A percentile compares a stretch with the other conserved stretches of the same genome.
phyloP scores from a whole-genome alignment of 176 grass and related monocot species.

The Typha latifolia region DNA sequence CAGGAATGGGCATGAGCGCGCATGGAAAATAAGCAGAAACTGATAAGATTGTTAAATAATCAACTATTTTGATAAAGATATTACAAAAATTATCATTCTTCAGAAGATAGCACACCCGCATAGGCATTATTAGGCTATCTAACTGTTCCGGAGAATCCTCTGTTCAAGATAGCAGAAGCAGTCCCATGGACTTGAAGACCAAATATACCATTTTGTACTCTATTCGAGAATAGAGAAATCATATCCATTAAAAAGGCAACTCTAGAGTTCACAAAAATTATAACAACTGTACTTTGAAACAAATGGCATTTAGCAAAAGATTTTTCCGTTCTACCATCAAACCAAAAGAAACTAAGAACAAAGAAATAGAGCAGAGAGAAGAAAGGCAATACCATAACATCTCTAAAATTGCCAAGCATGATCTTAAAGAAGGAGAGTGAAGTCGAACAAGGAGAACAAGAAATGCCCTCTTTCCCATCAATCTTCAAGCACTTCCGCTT shows the following conservation, averaged over 20 bases:
- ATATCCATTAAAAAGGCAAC: not conserved
- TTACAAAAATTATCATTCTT: not conserved
- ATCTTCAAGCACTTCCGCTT: not conserved
- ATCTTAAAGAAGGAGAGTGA: constrained; percentile 34
- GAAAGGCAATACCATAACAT: constrained; percentile 38
- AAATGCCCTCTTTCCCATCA: too few relatives aligned
- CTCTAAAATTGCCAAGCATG: constrained; percentile 22
- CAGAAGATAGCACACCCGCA: not conserved
- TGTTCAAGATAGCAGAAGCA: too few relatives aligned
- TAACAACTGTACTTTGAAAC: not conserved
- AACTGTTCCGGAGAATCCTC: too few relatives aligned
- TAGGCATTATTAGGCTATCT: too few relatives aligned
- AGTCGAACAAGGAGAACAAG: not conserved
- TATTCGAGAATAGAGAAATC: not conserved
- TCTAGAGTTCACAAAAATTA: not conserved
- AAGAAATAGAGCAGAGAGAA: not conserved
- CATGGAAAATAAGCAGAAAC: too few relatives aligned
- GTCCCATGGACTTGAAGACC: not conserved
- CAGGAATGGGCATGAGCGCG: too few relatives aligned
- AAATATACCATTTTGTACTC: not conserved
- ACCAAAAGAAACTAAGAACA: not conserved
- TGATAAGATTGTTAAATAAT: too few relatives aligned
- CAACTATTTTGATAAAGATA: too few relatives aligned
- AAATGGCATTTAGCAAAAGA: not conserved
- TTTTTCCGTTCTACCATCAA: not conserved